These are phyloP conservation scores for Phytophthora pseudosyringae DNA, from an alignment of 352 stramenopile genomes.

Conservation along the genomic window DNA sequence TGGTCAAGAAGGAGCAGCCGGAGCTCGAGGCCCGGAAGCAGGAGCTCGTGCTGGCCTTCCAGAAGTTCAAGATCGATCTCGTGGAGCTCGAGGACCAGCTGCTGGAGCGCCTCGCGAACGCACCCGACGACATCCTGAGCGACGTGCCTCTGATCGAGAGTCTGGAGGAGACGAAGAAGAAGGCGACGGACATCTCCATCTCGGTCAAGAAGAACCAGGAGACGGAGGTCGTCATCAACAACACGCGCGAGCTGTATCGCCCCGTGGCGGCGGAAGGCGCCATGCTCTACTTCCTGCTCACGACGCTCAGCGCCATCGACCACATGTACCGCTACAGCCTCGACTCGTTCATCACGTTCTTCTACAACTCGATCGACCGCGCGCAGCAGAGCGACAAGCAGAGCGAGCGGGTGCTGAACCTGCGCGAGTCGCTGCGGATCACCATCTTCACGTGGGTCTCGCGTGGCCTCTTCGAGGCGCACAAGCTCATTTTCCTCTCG, in stretches of 20 bases:
- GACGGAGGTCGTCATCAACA: conserved; percentile 95
- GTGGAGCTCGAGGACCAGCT: conserved; percentile 97
- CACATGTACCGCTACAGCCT: conserved; percentile 99
- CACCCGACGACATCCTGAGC: conserved; percentile 96
- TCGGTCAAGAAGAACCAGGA: conserved; percentile 95
- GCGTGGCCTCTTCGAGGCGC: conserved; percentile 94
- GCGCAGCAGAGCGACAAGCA: conserved; percentile 88
- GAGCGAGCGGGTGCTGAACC: conserved; percentile 90
- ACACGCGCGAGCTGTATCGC: conserved; percentile 94
- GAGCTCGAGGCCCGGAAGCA: conserved; percentile 96
- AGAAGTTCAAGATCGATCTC: conserved; percentile 97
- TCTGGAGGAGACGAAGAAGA: conserved; percentile 97
- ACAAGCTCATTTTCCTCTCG: conserved; percentile 98
- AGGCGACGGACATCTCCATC: conserved; percentile 95
- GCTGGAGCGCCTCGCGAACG: conserved; percentile 95
- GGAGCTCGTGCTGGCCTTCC: conserved; percentile 92
- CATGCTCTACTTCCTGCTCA: conserved; percentile 98
- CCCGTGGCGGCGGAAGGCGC: conserved; percentile 94
- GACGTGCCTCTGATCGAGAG: conserved; percentile 97
- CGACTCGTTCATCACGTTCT: conserved; percentile 97
- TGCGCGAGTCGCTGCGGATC: conserved; percentile 95
- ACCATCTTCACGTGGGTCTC: conserved; percentile 97
- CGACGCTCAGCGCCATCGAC: conserved; percentile 95
- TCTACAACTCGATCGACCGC: conserved; percentile 96
- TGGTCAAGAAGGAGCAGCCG: conserved; percentile 95